Percentiles rank a stretch among this genome's conserved stretches.
Evolutionary conservation across 495 filamentous ascomycete genomes (phyloP).

Genomic region (Achaetomiella virescens): DNA sequence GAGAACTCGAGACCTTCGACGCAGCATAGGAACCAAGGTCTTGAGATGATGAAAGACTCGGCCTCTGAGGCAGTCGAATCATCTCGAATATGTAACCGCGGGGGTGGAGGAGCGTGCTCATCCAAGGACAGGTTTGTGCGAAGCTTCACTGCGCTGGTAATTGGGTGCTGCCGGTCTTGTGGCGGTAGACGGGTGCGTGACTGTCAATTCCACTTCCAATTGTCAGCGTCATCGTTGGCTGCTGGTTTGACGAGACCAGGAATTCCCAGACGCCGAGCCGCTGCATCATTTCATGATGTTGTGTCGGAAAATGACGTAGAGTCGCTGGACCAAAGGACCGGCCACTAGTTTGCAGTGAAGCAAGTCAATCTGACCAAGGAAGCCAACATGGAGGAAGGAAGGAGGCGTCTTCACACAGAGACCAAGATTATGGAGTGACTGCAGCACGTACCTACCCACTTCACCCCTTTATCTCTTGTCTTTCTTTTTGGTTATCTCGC

Average conservation of each 20-base stretch:
- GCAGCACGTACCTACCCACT: constrained; percentile 9
- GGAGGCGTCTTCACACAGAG: constrained; percentile 6
- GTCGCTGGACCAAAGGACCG: neutral
- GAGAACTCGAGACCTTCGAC: neutral
- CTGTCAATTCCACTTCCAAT: neutral
- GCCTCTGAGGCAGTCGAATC: constrained; percentile 6
- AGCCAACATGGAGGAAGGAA: neutral
- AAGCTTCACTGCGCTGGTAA: neutral
- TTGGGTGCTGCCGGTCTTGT: neutral
- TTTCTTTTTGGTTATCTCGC: neutral
- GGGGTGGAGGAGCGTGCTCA: constrained; percentile 6
- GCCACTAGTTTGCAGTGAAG: constrained; percentile 15
- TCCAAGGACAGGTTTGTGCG: constrained; percentile 3
- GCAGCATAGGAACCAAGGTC: constrained; percentile 10
- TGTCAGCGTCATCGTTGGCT: neutral
- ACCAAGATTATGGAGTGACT: neutral
- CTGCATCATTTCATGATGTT: constrained; percentile 12
- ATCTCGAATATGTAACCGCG: constrained; percentile 1
- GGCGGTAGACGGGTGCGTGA: neutral
- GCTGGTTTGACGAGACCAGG: constrained; percentile 1
- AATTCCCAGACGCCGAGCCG: constrained; percentile 19
- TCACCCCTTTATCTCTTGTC: neutral
- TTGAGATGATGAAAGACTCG: constrained; percentile 19
- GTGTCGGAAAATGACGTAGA: constrained; percentile 2
- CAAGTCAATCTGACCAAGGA: neutral